Evolutionary conservation across 2,329 filamentous ascomycete species (phyloP).

Genomic region (Aureobasidium sp.): DNA sequence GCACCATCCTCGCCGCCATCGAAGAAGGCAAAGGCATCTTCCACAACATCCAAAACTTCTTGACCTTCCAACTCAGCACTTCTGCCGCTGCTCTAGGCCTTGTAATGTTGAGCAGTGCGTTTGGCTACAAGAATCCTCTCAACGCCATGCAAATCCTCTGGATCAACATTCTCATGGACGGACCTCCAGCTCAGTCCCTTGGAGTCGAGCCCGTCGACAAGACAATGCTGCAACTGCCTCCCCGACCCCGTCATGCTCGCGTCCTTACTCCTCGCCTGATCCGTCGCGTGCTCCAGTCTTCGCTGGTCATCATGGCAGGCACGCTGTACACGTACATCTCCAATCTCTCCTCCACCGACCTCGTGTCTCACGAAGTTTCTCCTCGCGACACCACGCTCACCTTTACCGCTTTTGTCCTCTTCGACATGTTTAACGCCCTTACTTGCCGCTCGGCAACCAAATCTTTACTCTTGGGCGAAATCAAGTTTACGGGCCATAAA

Average conservation of each 20-base stretch:
- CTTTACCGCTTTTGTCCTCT: constrained; percentile 96
- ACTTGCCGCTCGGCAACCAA: constrained; percentile 88
- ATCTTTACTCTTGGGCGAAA: constrained; percentile 77
- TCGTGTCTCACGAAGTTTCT: constrained; percentile 54
- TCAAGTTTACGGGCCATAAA: constrained; percentile 56
- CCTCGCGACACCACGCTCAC: constrained; percentile 98
- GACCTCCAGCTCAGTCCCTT: constrained; percentile 91
- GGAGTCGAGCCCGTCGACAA: constrained; percentile 93
- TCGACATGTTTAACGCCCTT: constrained; percentile 99
- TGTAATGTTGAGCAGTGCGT: constrained; percentile 83
- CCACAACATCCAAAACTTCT: constrained; percentile 98
- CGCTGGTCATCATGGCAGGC: constrained; percentile 82
- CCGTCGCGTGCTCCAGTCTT: constrained; percentile 77
- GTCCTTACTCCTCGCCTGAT: constrained; percentile 84
- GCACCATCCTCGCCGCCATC: constrained; percentile 86
- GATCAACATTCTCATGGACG: constrained; percentile 99
- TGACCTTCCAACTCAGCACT: constrained; percentile 96
- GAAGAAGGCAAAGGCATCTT: constrained; percentile 99
- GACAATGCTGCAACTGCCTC: constrained; percentile 86
- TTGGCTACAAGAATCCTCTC: constrained; percentile 89
- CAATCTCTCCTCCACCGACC: constrained; percentile 78
- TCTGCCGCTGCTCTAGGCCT: constrained; percentile 88
- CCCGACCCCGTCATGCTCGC: constrained; percentile 76
- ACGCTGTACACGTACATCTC: constrained; percentile 86
- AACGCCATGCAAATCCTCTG: constrained; percentile 99